These are phyloP conservation scores for Purpureocillium lavendulum DNA, from an alignment of 2,329 filamentous ascomycete species.

Conservation along the genomic window DNA sequence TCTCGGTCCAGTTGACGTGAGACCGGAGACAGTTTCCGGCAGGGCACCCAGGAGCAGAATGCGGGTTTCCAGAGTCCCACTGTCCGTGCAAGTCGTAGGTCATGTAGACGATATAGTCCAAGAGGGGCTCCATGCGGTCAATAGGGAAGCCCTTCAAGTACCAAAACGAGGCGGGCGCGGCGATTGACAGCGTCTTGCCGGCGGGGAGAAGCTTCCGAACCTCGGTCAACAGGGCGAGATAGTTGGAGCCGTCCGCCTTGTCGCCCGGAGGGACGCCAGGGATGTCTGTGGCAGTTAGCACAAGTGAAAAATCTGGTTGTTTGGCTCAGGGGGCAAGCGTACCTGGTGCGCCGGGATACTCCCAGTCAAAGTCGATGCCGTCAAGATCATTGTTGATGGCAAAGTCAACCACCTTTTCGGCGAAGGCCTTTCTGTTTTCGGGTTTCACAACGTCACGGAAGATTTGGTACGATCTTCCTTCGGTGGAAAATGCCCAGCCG, in stretches of 20 bases:
- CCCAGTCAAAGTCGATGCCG: constrained; percentile 33
- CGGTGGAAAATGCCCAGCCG: constrained; percentile 17
- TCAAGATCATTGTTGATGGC: constrained; percentile 24
- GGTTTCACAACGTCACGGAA: constrained; percentile 11
- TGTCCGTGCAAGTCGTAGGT: constrained; percentile 24
- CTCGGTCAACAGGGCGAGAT: constrained; percentile 8
- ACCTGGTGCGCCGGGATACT: constrained; percentile 22
- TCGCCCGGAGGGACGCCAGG: not conserved
- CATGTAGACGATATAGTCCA: constrained; percentile 29
- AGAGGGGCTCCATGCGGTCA: constrained; percentile 4
- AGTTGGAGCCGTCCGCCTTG: constrained; percentile 6
- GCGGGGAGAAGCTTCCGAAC: constrained; percentile 1
- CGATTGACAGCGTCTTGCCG: constrained; percentile 19
- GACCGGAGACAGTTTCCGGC: not conserved
- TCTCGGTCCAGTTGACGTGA: constrained; percentile 1
- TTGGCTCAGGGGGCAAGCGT: not conserved
- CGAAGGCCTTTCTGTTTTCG: constrained; percentile 24
- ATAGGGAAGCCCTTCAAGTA: constrained; percentile 23
- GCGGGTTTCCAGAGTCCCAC: constrained; percentile 1
- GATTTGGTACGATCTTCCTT: constrained; percentile 11
- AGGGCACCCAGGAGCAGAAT: constrained; percentile 1
- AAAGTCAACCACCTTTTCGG: constrained; percentile 26
- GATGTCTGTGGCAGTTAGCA: not conserved
- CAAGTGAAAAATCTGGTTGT: not conserved
- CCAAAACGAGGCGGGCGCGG: constrained; percentile 23